Conservation (phyloP, 257 asterid genomes). For the Lycium barbarum region DNA sequence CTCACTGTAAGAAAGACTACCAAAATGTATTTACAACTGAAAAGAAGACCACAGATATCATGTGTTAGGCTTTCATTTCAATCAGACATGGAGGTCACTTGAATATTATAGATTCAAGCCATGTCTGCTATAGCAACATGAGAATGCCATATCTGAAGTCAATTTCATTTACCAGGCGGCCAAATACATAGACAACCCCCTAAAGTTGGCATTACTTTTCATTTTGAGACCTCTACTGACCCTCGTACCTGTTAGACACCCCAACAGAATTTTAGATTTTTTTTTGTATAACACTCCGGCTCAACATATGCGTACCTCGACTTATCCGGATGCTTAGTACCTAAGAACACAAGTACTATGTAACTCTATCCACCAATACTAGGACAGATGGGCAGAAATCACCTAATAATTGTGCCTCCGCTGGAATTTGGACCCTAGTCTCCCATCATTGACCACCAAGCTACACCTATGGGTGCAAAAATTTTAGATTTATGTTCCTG, state of each 20-base stretch:
- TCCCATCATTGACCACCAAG: neutral
- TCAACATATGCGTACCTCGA: neutral
- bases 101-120: constrained; percentile 10
- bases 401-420: neutral
- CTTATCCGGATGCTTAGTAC: neutral
- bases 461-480: neutral
- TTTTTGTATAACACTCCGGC: neutral
- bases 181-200: neutral
- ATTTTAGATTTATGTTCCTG: neutral
- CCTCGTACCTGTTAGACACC: neutral
- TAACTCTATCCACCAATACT: neutral
- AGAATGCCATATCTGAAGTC: neutral
- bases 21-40: neutral
- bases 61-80: neutral
- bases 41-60: neutral
- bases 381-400: neutral
- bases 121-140: constrained; percentile 3
- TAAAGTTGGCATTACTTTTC: constrained; percentile 6
- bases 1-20: neutral
- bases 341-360: neutral
- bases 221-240: neutral
- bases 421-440: neutral
- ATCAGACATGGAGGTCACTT: neutral
- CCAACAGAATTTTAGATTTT: neutral
- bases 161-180: neutral